A percentile compares a stretch with the other conserved stretches of the same genome.
Conservation (phyloP, 805 yeast genomes). For the Saturnispora kantuleensis region DNA sequence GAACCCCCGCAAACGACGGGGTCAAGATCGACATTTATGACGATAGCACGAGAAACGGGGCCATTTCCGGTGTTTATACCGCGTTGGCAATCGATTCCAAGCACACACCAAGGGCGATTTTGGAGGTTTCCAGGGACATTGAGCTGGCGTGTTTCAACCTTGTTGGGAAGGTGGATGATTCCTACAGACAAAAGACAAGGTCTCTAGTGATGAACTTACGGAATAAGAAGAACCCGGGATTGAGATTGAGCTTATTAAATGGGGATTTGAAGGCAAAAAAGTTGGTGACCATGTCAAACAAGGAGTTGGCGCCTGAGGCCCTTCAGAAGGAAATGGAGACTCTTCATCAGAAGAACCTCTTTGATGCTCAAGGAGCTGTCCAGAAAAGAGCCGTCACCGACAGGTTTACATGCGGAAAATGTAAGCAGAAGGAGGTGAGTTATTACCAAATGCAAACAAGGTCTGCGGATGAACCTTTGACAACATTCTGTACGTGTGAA, state of each 20-base stretch:
- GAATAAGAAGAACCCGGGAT: constrained; percentile 81
- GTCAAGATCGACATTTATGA: constrained; percentile 59
- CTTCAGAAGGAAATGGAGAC: constrained; percentile 78
- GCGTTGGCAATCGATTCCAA: constrained; percentile 78
- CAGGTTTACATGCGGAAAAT: constrained; percentile 93
- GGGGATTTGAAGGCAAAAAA: constrained; percentile 59
- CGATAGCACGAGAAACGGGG: constrained; percentile 74
- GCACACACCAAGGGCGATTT: constrained; percentile 39
- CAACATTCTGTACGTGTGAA: constrained; percentile 97
- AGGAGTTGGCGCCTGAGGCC: constrained; percentile 91
- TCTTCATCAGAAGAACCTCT: constrained; percentile 78
- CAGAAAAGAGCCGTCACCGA: constrained; percentile 94
- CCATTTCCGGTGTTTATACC: constrained; percentile 75
- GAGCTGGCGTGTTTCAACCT: constrained; percentile 61
- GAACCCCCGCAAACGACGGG: constrained; percentile 77
- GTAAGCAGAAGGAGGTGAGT: constrained; percentile 94
- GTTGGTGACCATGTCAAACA: constrained; percentile 77
- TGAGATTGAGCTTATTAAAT: constrained; percentile 56
- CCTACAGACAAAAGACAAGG: constrained; percentile 75
- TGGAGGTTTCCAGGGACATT: constrained; percentile 56
- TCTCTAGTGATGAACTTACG: constrained; percentile 80
- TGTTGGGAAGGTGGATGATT: constrained; percentile 46
- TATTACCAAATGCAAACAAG: constrained; percentile 97
- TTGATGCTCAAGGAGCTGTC: constrained; percentile 96
- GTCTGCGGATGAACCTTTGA: constrained; percentile 97